These are phyloP conservation scores for Geotrichum bryndzae DNA, from an alignment of 1,139 yeast species.

Conservation along the genomic window DNA sequence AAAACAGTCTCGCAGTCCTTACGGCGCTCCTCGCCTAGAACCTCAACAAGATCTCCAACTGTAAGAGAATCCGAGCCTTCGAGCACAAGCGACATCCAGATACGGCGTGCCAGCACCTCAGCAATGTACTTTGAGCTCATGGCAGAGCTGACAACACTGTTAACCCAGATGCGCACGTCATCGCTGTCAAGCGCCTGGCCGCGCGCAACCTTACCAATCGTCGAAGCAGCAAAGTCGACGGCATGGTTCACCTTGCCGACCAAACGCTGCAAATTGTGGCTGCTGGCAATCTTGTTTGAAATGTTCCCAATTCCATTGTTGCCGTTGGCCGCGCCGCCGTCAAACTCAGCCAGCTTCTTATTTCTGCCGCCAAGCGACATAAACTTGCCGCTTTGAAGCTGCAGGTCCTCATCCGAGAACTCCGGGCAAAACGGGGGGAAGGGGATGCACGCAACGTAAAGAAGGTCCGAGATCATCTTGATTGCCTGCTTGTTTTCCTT, in stretches of 20 bases:
- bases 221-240: slow-evolving; percentile 32
- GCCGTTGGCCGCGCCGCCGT: slow-evolving; percentile 19
- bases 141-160: slow-evolving; percentile 33
- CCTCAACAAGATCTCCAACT: slow-evolving; percentile 34
- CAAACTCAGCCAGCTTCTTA: slow-evolving; percentile 12
- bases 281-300: slow-evolving; percentile 20
- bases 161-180: not conserved
- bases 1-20: slow-evolving; percentile 30
- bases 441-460: slow-evolving; percentile 32
- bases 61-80: slow-evolving; percentile 35
- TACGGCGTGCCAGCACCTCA: slow-evolving; percentile 35
- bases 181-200: slow-evolving; percentile 16
- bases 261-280: slow-evolving; percentile 25
- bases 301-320: slow-evolving; percentile 17
- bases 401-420: slow-evolving; percentile 35
- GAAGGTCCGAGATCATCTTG: slow-evolving; percentile 29
- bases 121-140: slow-evolving; percentile 29
- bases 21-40: slow-evolving; percentile 29
- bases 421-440: slow-evolving; percentile 36
- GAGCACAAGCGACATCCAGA: slow-evolving; percentile 40
- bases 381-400: slow-evolving; percentile 27
- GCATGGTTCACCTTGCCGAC: slow-evolving; percentile 30
- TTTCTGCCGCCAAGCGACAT: slow-evolving; percentile 6
- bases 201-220: slow-evolving; percentile 28
- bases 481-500: slow-evolving; percentile 34